These are phyloP conservation scores for Saccharum hybrid DNA, from an alignment of 202 grass and related monocot genomes.

Conservation along the genomic window DNA sequence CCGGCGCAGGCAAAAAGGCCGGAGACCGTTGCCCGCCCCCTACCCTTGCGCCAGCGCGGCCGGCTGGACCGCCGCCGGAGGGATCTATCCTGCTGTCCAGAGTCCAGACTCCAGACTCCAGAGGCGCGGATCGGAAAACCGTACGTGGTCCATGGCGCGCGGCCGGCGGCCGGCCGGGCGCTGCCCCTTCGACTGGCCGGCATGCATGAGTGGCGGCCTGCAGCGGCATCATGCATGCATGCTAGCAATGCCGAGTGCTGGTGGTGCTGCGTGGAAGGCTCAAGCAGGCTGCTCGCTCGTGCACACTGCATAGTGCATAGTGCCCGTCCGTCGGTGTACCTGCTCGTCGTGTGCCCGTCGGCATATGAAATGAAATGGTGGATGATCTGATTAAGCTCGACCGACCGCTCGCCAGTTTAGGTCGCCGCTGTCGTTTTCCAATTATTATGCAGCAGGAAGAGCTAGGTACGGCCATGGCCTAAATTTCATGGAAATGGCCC, in stretches of 20 bases:
- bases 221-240: neutral
- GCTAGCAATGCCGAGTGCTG: neutral
- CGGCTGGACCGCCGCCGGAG: no score
- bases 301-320: no score
- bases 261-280: no score
- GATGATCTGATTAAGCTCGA: no score
- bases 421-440: neutral
- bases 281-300: no score
- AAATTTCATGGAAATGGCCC: slow-evolving; percentile 13
- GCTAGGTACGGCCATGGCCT: neutral
- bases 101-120: no score
- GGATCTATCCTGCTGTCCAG: neutral
- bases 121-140: no score
- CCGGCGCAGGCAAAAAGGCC: neutral
- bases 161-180: no score
- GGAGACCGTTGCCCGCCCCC: neutral
- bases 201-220: neutral
- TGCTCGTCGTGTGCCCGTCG: no score
- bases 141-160: neutral
- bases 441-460: neutral
- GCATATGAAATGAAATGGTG: no score
- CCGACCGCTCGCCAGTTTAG: neutral
- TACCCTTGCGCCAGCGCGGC: no score
- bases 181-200: neutral
- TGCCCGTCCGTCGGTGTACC: no score